phyloP scores from a whole-genome alignment of 1,284 basidiomycete species.

The Pyrrhoderma lamaoense region DNA sequence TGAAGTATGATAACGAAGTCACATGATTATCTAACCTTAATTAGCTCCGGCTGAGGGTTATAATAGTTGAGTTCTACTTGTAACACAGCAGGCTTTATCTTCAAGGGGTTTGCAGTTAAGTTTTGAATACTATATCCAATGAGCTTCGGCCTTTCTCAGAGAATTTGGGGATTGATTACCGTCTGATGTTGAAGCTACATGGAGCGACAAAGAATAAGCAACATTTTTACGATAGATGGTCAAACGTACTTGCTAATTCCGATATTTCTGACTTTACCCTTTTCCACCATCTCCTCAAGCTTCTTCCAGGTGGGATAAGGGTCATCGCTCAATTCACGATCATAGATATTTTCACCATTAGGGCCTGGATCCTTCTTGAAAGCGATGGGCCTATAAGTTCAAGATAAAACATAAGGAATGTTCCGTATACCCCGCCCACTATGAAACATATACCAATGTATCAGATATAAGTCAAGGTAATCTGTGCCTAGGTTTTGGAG shows the following conservation, averaged over 20 bases:
- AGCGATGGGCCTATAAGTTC: constrained; percentile 51
- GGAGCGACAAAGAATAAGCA: constrained; percentile 15
- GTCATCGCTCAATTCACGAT: constrained; percentile 60
- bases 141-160: not conserved
- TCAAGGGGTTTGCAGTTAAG: constrained; percentile 62
- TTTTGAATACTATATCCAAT: constrained; percentile 42
- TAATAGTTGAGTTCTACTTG: constrained; percentile 81
- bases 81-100: constrained; percentile 70
- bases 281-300: constrained; percentile 72
- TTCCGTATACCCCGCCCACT: too few species aligned
- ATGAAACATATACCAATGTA: constrained; percentile 86
- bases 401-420: too few species aligned
- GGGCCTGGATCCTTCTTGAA: constrained; percentile 41
- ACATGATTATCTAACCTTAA: constrained; percentile 42
- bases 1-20: not conserved
- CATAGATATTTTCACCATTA: constrained; percentile 40
- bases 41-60: constrained; percentile 77
- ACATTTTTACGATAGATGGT: not conserved
- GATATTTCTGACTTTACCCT: constrained; percentile 77
- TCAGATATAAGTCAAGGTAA: constrained; percentile 75
- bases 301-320: constrained; percentile 80
- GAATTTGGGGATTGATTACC: constrained; percentile 24
- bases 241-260: constrained; percentile 66
- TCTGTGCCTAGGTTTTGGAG: constrained; percentile 61
- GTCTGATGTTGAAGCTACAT: constrained; percentile 48